Evolutionary conservation across 1,139 yeast genomes (phyloP), one percentile per base, ranked within the genome.

Genomic region (Debaryomyces udenii): DNA sequence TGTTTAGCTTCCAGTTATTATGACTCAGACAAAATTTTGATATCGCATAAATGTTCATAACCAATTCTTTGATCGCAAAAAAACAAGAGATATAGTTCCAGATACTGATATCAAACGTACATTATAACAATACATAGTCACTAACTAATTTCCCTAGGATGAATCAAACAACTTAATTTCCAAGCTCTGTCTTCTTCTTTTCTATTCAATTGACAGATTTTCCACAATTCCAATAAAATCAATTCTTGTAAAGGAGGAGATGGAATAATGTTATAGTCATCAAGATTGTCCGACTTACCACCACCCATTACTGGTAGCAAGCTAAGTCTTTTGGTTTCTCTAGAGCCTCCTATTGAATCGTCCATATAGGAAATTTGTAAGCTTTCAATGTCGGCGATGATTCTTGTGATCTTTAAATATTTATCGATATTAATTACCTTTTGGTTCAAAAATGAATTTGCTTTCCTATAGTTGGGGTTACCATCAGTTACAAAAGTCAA

Each of bases 401-500:
- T 78, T 45, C 83, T 73, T 3, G 96, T 81, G 34, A 85, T 76
- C 56, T 86, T 86, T 61, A 78, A 74, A 59, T 86, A 87, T 55
- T 91, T 86, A 59, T 89, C 96, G 51, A 89, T 81, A 57, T 91
- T 90, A 56, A 91, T 81, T 50, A 83, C 73, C 49, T 78, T 78
- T 49, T 77, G 80, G 50, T 70, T 74, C 53, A 76, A 73, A 53
- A 83, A 82, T 10, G 81, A 71, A 41, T 79, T 74, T 18, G 83
- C 82, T 46, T 74, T 78, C 55, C 90, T 70, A 55, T 75, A 80
- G 51, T 78, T 83, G 27, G 89, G 78, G 59, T 89, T 90, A 14
- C 97, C 97, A 54, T 91, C 98, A 37, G 83, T 81, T 18, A 89
- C 83, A 64, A 90, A 87, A 0, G 96, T 89, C 55, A 91, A 68